These are phyloP conservation scores for Clarireedia paspali DNA, from an alignment of 2,329 filamentous ascomycete species.

Conservation along the genomic window DNA sequence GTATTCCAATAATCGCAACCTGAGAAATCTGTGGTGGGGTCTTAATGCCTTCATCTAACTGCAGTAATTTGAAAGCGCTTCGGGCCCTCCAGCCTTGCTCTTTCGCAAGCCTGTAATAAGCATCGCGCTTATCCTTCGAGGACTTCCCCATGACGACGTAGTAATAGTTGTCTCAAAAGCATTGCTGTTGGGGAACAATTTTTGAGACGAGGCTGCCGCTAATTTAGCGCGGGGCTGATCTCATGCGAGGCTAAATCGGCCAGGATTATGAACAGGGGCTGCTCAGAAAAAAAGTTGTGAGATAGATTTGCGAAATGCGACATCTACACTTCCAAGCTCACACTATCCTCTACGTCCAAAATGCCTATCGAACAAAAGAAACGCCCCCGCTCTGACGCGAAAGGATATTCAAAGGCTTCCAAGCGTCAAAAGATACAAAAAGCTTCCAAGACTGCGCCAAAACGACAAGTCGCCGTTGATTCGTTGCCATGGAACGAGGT, in stretches of 20 bases:
- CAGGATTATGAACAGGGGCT: slow-evolving; percentile 10
- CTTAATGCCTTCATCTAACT: slow-evolving; percentile 68
- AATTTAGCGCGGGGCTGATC: slow-evolving; percentile 7
- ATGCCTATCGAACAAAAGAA: slow-evolving; percentile 28
- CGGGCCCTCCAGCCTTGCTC: slow-evolving; percentile 97
- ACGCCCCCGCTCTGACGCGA: slow-evolving; percentile 19
- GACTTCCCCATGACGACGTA: slow-evolving; percentile 75
- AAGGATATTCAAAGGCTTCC: slow-evolving; percentile 21
- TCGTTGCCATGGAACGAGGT: slow-evolving; percentile 49
- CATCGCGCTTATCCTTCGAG: slow-evolving; percentile 97
- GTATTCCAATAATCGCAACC: neutral
- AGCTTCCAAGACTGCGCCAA: slow-evolving; percentile 18
- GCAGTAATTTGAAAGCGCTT: slow-evolving; percentile 93
- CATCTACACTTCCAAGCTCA: neutral
- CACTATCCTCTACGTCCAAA: neutral
- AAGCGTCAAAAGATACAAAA: slow-evolving; percentile 29
- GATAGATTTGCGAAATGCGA: neutral
- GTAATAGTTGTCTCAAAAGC: neutral
- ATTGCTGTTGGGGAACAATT: neutral
- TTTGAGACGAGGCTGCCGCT: slow-evolving; percentile 17
- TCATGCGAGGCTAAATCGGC: slow-evolving; percentile 11
- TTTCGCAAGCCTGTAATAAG: slow-evolving; percentile 95
- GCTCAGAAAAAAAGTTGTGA: neutral
- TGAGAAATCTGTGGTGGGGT: slow-evolving; percentile 1
- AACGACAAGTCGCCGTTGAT: slow-evolving; percentile 38